Percentiles rank a stretch among this genome's conserved stretches.
Evolutionary conservation across 306 rosid genomes (phyloP).

Genomic region (Canavalia gladiata): DNA sequence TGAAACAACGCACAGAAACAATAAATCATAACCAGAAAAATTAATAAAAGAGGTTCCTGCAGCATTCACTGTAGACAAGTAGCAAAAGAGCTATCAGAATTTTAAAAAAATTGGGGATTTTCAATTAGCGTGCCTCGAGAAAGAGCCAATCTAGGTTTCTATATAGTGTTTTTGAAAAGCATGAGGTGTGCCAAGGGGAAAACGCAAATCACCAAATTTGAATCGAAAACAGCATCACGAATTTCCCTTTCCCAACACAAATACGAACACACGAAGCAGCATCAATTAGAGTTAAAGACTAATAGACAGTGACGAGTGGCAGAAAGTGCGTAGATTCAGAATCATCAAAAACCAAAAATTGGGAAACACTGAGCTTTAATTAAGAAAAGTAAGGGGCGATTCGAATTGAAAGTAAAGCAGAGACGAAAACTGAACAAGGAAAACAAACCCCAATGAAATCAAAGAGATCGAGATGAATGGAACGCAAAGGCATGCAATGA

Average conservation of each 20-base stretch:
- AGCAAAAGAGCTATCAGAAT: not conserved
- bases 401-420: conserved; percentile 14
- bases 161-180: not conserved
- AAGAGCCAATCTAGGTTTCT: conserved; percentile 5
- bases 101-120: not conserved
- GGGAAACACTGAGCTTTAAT: not conserved
- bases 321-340: conserved; percentile 36
- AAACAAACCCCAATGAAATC: not conserved
- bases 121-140: not conserved
- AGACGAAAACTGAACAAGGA: not conserved
- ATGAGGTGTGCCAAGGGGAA: not conserved
- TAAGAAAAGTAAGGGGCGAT: not conserved
- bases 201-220: conserved; percentile 10
- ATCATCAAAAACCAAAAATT: conserved; percentile 2
- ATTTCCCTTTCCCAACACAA: not conserved
- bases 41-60: not conserved
- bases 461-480: conserved; percentile 41
- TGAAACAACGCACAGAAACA: conserved; percentile 16
- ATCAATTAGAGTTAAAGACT: not conserved
- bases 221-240: not conserved
- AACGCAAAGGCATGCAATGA: conserved; percentile 24
- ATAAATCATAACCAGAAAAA: not conserved
- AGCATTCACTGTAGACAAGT: not conserved
- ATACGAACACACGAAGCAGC: conserved; percentile 13
- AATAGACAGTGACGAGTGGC: conserved; percentile 9